Conservation (phyloP, 805 yeast species). For the Debaryomyces maramus region DNA sequence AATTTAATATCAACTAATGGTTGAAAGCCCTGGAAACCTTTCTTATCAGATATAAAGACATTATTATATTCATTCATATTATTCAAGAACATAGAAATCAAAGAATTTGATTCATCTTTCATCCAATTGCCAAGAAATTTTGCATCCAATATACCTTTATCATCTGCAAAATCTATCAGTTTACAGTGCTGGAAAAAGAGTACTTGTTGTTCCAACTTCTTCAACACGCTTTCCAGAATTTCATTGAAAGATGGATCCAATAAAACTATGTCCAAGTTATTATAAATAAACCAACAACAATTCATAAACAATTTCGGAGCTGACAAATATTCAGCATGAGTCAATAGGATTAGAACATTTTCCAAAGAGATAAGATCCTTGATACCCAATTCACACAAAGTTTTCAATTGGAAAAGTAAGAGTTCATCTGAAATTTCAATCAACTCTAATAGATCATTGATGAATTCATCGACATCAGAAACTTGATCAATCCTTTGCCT, state of each 20-base stretch:
- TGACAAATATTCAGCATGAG: slow-evolving; percentile 50
- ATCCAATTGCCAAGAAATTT: slow-evolving; percentile 18
- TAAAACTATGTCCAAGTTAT: slow-evolving; percentile 62
- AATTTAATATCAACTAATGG: slow-evolving; percentile 36
- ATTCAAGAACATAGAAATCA: slow-evolving; percentile 22
- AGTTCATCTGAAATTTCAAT: slow-evolving; percentile 65
- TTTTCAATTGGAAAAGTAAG: slow-evolving; percentile 56
- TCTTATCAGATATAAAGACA: slow-evolving; percentile 33
- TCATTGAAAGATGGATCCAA: slow-evolving; percentile 41
- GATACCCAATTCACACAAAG: slow-evolving; percentile 59
- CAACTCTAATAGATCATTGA: slow-evolving; percentile 56
- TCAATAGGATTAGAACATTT: slow-evolving; percentile 57
- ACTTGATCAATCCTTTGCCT: slow-evolving; percentile 11
- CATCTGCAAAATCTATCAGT: slow-evolving; percentile 17
- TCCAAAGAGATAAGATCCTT: slow-evolving; percentile 57
- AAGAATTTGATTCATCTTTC: slow-evolving; percentile 16
- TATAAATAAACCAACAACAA: slow-evolving; percentile 67
- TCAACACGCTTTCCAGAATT: slow-evolving; percentile 25
- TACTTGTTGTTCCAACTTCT: slow-evolving; percentile 28
- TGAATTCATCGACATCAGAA: slow-evolving; percentile 41
- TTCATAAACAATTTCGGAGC: slow-evolving; percentile 58
- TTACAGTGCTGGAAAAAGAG: slow-evolving; percentile 30
- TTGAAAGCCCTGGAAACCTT: slow-evolving; percentile 33
- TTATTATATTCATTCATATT: slow-evolving; percentile 25
- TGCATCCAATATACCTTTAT: slow-evolving; percentile 16